A percentile compares a stretch with the other conserved stretches of the same genome.
Evolutionary conservation across 305 asterid species (phyloP).

Genomic region (Fraxinus velutina): DNA sequence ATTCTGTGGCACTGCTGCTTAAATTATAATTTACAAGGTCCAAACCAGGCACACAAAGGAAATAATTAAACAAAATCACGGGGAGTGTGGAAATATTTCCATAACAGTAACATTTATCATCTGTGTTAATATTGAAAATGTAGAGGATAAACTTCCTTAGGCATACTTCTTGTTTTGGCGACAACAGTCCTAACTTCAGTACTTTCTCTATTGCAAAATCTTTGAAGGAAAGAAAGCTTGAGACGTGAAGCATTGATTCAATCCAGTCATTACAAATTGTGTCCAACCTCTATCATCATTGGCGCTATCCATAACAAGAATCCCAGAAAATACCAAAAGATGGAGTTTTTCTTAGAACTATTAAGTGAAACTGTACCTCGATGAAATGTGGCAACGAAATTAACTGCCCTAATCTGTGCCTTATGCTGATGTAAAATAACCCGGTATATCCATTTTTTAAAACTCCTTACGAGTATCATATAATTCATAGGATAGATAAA

Average conservation of each 20-base stretch:
- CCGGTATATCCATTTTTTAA: neutral
- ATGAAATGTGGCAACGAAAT: neutral
- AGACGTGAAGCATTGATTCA: slow-evolving; percentile 13
- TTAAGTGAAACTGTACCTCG: neutral
- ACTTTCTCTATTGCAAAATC: slow-evolving; percentile 11
- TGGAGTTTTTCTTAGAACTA: neutral
- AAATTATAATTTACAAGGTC: neutral
- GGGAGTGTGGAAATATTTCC: neutral
- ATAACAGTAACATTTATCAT: neutral
- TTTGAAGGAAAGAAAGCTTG: slow-evolving; percentile 23
- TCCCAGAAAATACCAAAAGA: neutral
- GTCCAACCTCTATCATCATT: neutral
- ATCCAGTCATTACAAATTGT: neutral
- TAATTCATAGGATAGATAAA: neutral
- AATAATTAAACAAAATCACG: neutral
- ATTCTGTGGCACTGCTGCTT: neutral
- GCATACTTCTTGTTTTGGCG: neutral
- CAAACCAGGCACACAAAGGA: neutral
- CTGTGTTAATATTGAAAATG: neutral
- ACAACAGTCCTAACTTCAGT: neutral
- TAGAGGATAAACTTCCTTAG: neutral
- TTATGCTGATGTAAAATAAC: neutral
- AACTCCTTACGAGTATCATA: neutral
- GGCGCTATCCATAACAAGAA: neutral
- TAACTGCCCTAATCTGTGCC: neutral